Evolutionary conservation across 1,139 yeast species (phyloP), one percentile per base, ranked within the genome.

Genomic region (Geotrichum cucujoidarum): DNA sequence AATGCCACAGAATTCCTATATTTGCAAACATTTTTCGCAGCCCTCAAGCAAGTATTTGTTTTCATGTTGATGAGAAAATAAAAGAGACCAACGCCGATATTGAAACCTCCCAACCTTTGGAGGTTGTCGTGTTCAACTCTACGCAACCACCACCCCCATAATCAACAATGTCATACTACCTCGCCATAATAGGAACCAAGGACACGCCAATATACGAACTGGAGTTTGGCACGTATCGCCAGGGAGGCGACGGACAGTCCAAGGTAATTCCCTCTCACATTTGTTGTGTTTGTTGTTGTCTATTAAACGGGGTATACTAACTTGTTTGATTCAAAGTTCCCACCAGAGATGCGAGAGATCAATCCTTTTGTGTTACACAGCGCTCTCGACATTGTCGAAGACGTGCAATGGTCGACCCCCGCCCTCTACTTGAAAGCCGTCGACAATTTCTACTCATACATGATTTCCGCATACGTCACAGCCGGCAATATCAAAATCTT

Each of bases 291-390:
- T 14, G 2, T 22, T 21, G 5, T 37, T 18, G 11, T n/a, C n/a
- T n/a, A n/a, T n/a, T n/a, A n/a, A n/a, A n/a, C n/a, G n/a, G 30
- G 29, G 16, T 11, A n/a, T n/a, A 18, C 14, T 30, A 29, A 29
- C 29, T 25, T 13, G n/a, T 24, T 20, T 14, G 34, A 5, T 16
- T 13, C 56, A n/a, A n/a, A 75, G 62, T 85, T 90, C 59, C 75
- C 90, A 1, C 72, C 77, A 21, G 85, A 81, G 49, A 78, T 87
- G 64, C 77, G 77, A 58, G 97, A 90, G 62, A 69, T 90, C 43
- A 80, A 84, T 58, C 97, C 97, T 18, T 90, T 89, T 61, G 81
- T 94, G 31, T 76, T 92, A 34, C 95, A 92, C 63, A 78, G 96
- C 0, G 80, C 97, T 2, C 69, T 94, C 35, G 99, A 92, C 63